A percentile compares a stretch with the other conserved stretches of the same genome.
These are phyloP conservation scores for Ochromonadaceae sp. DNA, from an alignment of 352 stramenopile genomes.

Conservation along the genomic window DNA sequence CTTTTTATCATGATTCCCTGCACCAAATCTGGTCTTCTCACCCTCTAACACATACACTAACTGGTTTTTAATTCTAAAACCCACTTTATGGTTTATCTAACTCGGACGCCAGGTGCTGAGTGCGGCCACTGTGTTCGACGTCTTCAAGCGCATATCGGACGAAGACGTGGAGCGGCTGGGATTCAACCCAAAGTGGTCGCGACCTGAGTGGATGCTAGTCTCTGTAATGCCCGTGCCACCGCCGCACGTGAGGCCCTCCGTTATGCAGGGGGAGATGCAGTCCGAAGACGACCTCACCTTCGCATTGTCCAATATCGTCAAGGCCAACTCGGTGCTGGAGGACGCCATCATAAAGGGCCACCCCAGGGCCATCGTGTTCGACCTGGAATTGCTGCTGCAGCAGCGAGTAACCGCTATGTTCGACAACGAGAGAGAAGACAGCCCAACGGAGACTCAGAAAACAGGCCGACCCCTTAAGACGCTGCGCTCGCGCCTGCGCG, in stretches of 20 bases:
- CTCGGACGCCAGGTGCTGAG: no score
- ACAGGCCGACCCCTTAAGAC: conserved; percentile 94
- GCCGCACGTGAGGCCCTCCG: conserved; percentile 88
- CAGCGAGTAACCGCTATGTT: conserved; percentile 72
- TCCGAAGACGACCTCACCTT: conserved; percentile 97
- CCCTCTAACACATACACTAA: no score
- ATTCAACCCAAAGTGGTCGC: conserved; percentile 77
- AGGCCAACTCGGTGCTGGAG: conserved; percentile 86
- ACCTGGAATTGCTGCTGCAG: conserved; percentile 67
- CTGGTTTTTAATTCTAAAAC: no score
- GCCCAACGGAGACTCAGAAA: conserved; percentile 87
- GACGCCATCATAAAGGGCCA: conserved; percentile 87
- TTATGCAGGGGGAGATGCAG: conserved; percentile 73
- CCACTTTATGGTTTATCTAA: no score
- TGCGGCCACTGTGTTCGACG: conserved; percentile 60
- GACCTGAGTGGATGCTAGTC: conserved; percentile 96
- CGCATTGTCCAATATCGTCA: conserved; percentile 93
- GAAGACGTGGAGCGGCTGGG: conserved; percentile 85
- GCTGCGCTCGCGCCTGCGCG: conserved; percentile 78
- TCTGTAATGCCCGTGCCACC: conserved; percentile 94
- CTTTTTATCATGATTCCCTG: no score
- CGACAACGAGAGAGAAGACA: conserved; percentile 91
- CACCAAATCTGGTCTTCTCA: no score
- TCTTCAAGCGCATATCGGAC: conserved; percentile 92
- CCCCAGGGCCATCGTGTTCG: conserved; percentile 83